Conservation (phyloP, 768 basidiomycete species). For the Sutorius australiensis region DNA sequence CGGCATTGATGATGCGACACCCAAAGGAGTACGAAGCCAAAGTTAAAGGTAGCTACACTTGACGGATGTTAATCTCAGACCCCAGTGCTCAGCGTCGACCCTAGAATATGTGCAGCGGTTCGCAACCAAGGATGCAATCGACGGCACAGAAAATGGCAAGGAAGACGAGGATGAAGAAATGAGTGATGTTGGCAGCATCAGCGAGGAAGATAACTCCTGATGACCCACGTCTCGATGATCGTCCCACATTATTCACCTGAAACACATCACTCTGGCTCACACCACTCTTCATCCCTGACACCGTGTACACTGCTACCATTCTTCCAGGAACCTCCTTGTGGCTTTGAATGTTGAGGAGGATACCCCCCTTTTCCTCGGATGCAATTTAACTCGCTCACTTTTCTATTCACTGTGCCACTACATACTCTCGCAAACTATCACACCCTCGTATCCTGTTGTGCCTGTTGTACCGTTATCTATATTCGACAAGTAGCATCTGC, state of each 20-base stretch:
- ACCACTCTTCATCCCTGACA: slow-evolving; percentile 6
- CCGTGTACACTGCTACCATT: slow-evolving; percentile 14
- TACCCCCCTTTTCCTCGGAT: slow-evolving; percentile 24
- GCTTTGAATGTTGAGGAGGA: slow-evolving; percentile 20
- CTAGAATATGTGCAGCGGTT: slow-evolving; percentile 94
- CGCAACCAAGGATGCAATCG: slow-evolving; percentile 87
- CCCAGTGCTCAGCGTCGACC: slow-evolving; percentile 4
- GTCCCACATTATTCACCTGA: slow-evolving; percentile 1
- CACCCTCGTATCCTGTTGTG: slow-evolving; percentile 25
- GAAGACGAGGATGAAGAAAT: slow-evolving; percentile 80
- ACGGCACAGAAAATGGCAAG: slow-evolving; percentile 59
- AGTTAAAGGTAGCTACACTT: slow-evolving; percentile 68
- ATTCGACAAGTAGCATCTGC: slow-evolving; percentile 17
- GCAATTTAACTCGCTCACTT: slow-evolving; percentile 13
- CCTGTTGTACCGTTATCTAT: slow-evolving; percentile 31
- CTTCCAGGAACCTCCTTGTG: slow-evolving; percentile 14
- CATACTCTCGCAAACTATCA: slow-evolving; percentile 23
- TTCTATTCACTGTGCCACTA: slow-evolving; percentile 21
- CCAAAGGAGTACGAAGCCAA: slow-evolving; percentile 93
- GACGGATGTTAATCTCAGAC: neutral
- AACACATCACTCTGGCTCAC: slow-evolving; percentile 11
- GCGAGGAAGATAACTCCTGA: slow-evolving; percentile 54
- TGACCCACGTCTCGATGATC: slow-evolving; percentile 1
- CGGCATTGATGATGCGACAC: slow-evolving; percentile 94
- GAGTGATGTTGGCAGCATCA: slow-evolving; percentile 84